These are phyloP conservation scores for Melocanna baccifera DNA, from an alignment of 176 grass and related monocot species.

Conservation along the genomic window DNA sequence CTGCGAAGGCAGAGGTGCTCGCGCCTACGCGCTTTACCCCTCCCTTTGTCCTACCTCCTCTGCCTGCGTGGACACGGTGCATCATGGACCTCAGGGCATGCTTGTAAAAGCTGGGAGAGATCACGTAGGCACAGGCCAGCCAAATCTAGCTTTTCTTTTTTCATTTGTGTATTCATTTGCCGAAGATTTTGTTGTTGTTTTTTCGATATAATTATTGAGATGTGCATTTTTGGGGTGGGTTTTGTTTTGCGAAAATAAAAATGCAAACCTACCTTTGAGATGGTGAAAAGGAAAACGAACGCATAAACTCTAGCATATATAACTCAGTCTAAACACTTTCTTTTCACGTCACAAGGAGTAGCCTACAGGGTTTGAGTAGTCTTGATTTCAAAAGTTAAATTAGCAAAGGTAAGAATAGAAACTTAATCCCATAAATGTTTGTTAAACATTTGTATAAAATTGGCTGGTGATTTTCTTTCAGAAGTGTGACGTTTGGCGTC, in stretches of 20 bases:
- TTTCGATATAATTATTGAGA: neutral
- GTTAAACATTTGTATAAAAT: neutral
- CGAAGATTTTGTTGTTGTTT: neutral
- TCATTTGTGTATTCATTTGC: neutral
- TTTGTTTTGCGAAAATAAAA: neutral
- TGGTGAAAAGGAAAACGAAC: neutral
- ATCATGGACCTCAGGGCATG: neutral
- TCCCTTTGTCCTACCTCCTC: neutral
- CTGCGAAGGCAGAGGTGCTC: constrained; percentile 35
- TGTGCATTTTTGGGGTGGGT: neutral
- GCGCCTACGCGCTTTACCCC: constrained; percentile 22
- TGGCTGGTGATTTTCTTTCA: neutral
- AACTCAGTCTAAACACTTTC: neutral
- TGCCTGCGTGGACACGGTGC: neutral
- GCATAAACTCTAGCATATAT: neutral
- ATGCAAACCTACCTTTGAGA: neutral
- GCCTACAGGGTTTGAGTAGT: neutral
- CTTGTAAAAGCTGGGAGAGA: neutral
- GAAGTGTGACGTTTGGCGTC: neutral
- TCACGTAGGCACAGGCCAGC: neutral
- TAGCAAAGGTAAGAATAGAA: neutral
- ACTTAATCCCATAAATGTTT: neutral
- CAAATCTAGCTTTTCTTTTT: too few relatives aligned
- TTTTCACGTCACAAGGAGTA: neutral
- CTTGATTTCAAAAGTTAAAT: neutral